Conservation (phyloP, 306 rosid genomes). For the Quercus variabilis region DNA sequence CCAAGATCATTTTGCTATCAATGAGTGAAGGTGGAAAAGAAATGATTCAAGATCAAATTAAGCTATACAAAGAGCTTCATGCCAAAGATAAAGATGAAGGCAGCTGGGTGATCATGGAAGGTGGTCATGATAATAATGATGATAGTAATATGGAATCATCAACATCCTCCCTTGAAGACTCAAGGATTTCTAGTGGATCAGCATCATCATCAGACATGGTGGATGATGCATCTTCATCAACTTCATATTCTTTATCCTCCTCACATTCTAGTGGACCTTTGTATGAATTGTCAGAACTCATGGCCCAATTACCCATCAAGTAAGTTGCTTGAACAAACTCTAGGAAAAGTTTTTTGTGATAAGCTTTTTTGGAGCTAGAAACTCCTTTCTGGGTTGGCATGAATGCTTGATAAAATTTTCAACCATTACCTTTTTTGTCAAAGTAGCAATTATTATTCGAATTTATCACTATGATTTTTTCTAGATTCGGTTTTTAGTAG, state of each 20-base stretch:
- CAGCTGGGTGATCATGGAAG: slow-evolving; percentile 20
- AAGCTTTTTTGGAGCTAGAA: not conserved
- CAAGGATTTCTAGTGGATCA: slow-evolving; percentile 12
- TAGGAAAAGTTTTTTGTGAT: not conserved
- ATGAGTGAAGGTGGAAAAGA: slow-evolving; percentile 22
- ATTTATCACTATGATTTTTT: not conserved
- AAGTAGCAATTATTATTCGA: not conserved
- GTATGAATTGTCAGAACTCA: slow-evolving; percentile 44
- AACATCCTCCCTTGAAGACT: slow-evolving; percentile 21
- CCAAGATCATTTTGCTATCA: not conserved
- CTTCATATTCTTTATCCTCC: slow-evolving; percentile 18
- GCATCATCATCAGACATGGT: slow-evolving; percentile 30
- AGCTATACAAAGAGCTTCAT: not conserved
- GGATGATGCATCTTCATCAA: slow-evolving; percentile 38
- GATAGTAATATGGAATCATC: slow-evolving; percentile 10
- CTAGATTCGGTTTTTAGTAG: too few species aligned
- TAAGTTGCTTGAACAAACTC: slow-evolving; percentile 17
- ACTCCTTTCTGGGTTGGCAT: not conserved
- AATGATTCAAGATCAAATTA: slow-evolving; percentile 6
- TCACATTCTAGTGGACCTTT: slow-evolving; percentile 32
- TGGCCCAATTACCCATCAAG: slow-evolving; percentile 47
- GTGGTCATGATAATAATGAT: slow-evolving; percentile 2
- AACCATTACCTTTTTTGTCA: not conserved
- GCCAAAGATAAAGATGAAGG: not conserved
- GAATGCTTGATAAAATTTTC: not conserved